phyloP scores from a whole-genome alignment of 2,329 filamentous ascomycete species.

The Harringtonia aguacate region DNA sequence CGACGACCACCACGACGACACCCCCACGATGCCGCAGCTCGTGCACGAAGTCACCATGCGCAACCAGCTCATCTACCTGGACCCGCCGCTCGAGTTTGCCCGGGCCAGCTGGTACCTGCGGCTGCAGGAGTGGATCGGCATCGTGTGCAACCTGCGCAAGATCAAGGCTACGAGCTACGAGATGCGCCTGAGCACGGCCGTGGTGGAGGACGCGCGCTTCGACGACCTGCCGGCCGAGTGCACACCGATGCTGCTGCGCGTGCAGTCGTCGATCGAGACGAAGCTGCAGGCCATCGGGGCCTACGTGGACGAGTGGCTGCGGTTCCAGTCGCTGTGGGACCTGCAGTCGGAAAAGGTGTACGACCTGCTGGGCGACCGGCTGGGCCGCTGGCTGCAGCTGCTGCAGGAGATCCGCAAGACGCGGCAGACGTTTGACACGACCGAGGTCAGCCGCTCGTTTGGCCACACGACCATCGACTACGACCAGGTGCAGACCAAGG shows the following conservation, averaged over 20 bases:
- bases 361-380: conserved; percentile 79
- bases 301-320: conserved; percentile 96
- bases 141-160: conserved; percentile 85
- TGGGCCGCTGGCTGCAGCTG: conserved; percentile 86
- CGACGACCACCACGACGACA: conserved; percentile 31
- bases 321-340: conserved; percentile 98
- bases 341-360: conserved; percentile 93
- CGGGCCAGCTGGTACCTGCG: conserved; percentile 89
- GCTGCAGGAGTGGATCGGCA: conserved; percentile 84
- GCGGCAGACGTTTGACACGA: conserved; percentile 92
- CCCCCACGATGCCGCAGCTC: conserved; percentile 59
- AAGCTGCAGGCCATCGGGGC: conserved; percentile 69
- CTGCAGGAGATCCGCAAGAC: conserved; percentile 97
- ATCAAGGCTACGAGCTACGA: conserved; percentile 94
- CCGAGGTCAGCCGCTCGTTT: conserved; percentile 84
- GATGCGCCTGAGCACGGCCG: conserved; percentile 63
- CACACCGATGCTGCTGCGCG: conserved; percentile 64
- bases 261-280: conserved; percentile 74
- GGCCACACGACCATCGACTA: conserved; percentile 95
- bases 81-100: conserved; percentile 84
- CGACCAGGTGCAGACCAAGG: conserved; percentile 95
- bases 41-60: conserved; percentile 94
- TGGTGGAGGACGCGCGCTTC: conserved; percentile 62
- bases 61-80: conserved; percentile 94
- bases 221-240: conserved; percentile 77